Base-by-base conservation (phyloP, 1,284 basidiomycete genomes). In the Cryptococcus sp. region DNA sequence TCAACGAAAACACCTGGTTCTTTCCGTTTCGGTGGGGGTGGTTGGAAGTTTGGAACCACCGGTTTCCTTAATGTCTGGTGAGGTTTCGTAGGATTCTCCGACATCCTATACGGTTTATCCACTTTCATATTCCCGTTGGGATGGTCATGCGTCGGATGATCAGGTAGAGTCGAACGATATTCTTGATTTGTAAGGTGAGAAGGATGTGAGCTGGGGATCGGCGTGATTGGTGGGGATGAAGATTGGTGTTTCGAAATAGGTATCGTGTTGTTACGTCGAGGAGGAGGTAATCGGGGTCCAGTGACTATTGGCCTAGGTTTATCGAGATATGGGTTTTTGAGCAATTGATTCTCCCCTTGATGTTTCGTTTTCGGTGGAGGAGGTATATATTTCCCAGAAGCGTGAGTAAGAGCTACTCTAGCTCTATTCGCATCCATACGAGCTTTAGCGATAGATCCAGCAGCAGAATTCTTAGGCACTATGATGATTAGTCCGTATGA, bases 331-430 rank as follows among this genome's bases (percentile, higher is more conserved):
- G 66, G 64, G 46, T 66, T 63, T 31, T 62, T 58, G 56, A 53
- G 62, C 38, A 62, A 46, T 2, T 62, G 49, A 30, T 41, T 51
- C 35, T 50, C 44, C 13, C 51, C 53, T 34, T 6, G 47, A 4
- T 1, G 48, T 36, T 4, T 43, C 23, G 11, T 36, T 15, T 10
- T 34, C 10, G 62, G 34, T 3, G 68, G 45, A 0, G 67, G 67
- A 4, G 68, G 65, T 14, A 68, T 51, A 46, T 59, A 70, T 48
- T 59, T 59, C 4, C 73, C 71, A 3, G 65, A 64, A 13, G 71
- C 71, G 48, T 73, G 68, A 1, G 71, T 73, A 41, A 75, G 58
- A 0, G 71, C 69, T 5, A 73, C 55, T 14, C 71, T 53, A 5
- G 68, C 66, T 13, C 71, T 61, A 38, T 71, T 65, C 1, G 65